These are phyloP conservation scores for Colletotrichum sp. DNA, from an alignment of 2,329 filamentous ascomycete genomes.

Conservation along the genomic window DNA sequence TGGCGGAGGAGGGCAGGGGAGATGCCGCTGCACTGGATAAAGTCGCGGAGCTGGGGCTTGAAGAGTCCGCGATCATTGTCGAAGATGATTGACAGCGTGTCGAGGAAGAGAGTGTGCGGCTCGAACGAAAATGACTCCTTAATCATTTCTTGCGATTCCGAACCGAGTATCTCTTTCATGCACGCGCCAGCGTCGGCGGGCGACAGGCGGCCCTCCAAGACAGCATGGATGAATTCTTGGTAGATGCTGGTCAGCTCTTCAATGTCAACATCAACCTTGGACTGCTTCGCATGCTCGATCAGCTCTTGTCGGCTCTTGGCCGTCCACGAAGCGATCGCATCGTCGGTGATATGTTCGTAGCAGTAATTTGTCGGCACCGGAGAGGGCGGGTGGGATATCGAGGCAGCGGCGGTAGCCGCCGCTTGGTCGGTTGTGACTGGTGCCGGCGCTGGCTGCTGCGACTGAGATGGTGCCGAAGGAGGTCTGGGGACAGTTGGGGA, in stretches of 20 bases:
- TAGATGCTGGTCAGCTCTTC: constrained; percentile 75
- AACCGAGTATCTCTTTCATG: constrained; percentile 75
- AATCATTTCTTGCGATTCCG: constrained; percentile 55
- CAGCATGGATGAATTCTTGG: constrained; percentile 83
- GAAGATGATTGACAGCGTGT: constrained; percentile 80
- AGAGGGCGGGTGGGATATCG: constrained; percentile 28
- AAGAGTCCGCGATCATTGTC: constrained; percentile 67
- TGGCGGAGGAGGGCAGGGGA: constrained; percentile 76
- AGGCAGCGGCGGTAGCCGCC: constrained; percentile 20
- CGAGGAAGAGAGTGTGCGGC: constrained; percentile 76
- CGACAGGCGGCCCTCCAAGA: constrained; percentile 71
- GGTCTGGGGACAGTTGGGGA: constrained; percentile 14
- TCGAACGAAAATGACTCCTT: constrained; percentile 61
- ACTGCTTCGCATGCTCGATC: constrained; percentile 67
- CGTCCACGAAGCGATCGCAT: constrained; percentile 71
- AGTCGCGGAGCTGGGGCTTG: constrained; percentile 62
- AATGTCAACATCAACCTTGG: constrained; percentile 70
- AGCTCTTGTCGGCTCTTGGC: constrained; percentile 68
- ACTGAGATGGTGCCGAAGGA: constrained; percentile 19
- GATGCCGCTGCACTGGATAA: constrained; percentile 76
- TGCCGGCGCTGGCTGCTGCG: constrained; percentile 33
- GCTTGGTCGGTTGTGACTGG: constrained; percentile 27
- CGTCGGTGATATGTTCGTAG: constrained; percentile 79
- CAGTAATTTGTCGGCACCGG: constrained; percentile 59
- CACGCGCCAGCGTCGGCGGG: constrained; percentile 73